These are phyloP conservation scores for Colletotrichum eremochloae DNA, from an alignment of 2,329 filamentous ascomycete species.

Conservation along the genomic window DNA sequence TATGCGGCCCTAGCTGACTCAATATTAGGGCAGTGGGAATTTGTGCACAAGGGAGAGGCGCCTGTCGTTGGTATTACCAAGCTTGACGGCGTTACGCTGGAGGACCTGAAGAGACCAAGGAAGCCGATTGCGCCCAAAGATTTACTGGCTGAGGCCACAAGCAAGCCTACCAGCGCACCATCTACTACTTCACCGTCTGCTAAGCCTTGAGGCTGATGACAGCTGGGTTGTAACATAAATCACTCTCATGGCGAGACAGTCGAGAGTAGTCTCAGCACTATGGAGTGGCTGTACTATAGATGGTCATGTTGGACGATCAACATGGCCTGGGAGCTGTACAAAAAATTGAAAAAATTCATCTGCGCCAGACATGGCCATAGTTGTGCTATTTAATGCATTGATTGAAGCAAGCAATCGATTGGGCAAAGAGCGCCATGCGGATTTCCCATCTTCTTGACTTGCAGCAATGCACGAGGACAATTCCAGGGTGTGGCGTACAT, in stretches of 20 bases:
- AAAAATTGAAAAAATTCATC: conserved; percentile 8
- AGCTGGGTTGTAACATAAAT: conserved; percentile 29
- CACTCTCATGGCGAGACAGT: background rate
- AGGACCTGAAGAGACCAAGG: conserved; percentile 85
- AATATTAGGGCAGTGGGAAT: conserved; percentile 82
- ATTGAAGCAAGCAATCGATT: background rate
- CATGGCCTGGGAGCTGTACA: conserved; percentile 13
- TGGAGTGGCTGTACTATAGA: conserved; percentile 40
- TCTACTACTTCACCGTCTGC: conserved; percentile 53
- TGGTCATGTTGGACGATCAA: conserved; percentile 1
- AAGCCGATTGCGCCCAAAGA: conserved; percentile 68
- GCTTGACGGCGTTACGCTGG: conserved; percentile 84
- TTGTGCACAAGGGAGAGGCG: conserved; percentile 91
- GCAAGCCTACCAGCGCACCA: conserved; percentile 51
- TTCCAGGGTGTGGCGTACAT: conserved; percentile 8
- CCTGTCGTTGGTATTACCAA: conserved; percentile 95
- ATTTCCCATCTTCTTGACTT: background rate
- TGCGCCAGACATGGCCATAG: background rate
- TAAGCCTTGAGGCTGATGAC: conserved; percentile 26
- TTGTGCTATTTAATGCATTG: background rate
- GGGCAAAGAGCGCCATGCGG: background rate
- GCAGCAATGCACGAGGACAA: background rate
- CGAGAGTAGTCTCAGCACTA: conserved; percentile 8
- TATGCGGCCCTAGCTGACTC: conserved; percentile 43
- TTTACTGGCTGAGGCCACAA: conserved; percentile 51